Base-by-base conservation (phyloP, 1,284 basidiomycete species). In the Pseudomicrostroma phylloplanum region DNA sequence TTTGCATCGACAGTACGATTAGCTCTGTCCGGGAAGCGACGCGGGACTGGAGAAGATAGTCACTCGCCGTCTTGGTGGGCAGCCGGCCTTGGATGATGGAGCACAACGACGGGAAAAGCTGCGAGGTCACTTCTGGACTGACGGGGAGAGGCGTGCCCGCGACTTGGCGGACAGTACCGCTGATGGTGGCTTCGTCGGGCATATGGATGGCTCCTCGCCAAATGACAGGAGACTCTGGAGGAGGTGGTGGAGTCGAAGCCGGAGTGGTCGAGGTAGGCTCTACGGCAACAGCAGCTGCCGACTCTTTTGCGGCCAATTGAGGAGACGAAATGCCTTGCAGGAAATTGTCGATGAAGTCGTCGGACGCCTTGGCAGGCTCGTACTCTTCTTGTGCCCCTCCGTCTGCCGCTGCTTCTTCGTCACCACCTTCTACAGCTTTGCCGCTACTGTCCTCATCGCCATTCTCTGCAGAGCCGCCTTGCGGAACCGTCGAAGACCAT, bases 151-250 rank as follows among this genome's bases (percentile, higher is more conserved):
- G 23, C 25, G 58, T 46, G 26, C 69, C 70, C 1, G 68, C 71
- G 6, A 78, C 59, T 58, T 74, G 75, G 51, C 74, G 70, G 57
- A 70, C 70, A 55, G 65, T 66, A 8, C 72, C 73, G 49, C 68
- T 69, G 58, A 74, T 75, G 6, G 73, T 66, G 26, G 69, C 72
- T 51, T 67, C 62, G 13, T 54, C 51, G 21, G 76, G 77, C 59
- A 79, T 74, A 42, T 68, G 69, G 39, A 78, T 63, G n/a, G 76
- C 70, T n/a, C 77, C 77, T 25, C 69, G 70, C 77, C 77, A 79
- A 8, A 76, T 57, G 36, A 71, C 56, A 6, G 54, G 51, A 54
- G 26, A 19, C 19, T 60, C 26, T 57, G 61, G 56, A 58, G 63
- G 48, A 58, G 59, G 43, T 65, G 68, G 25, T 65, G 68, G 25